Percentiles rank a stretch among this genome's conserved stretches.
Conservation (phyloP, 805 yeast genomes). For the Saccharomycopsis fibuligera region DNA sequence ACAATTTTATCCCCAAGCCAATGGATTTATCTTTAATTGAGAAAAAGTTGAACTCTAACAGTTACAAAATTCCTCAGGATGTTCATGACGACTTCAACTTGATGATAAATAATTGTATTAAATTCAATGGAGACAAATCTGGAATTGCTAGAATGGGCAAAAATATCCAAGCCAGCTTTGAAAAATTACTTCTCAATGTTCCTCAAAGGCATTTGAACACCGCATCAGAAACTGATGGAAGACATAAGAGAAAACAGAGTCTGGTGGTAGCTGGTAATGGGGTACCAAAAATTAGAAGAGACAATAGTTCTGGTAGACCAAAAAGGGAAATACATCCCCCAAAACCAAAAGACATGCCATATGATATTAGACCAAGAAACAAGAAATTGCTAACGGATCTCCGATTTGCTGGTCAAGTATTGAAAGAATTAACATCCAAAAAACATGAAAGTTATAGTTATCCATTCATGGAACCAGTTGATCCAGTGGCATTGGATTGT, state of each 20-base stretch:
- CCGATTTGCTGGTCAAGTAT: conserved; percentile 72
- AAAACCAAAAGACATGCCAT: conserved; percentile 86
- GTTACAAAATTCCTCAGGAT: conserved; percentile 64
- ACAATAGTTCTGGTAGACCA: conserved; percentile 71
- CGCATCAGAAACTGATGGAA: conserved; percentile 18
- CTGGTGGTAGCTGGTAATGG: conserved; percentile 36
- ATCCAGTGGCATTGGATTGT: conserved; percentile 86
- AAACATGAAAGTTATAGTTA: conserved; percentile 79
- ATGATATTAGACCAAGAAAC: conserved; percentile 76
- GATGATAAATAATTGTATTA: conserved; percentile 76
- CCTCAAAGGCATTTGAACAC: conserved; percentile 50
- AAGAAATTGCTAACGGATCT: conserved; percentile 88
- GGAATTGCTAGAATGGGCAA: conserved; percentile 88
- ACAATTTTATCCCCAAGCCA: conserved; percentile 74
- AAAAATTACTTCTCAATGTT: conserved; percentile 86
- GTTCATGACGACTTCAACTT: conserved; percentile 73
- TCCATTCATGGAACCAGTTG: conserved; percentile 92
- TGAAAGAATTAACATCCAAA: conserved; percentile 77
- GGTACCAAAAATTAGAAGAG: conserved; percentile 65
- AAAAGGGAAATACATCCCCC: conserved; percentile 97
- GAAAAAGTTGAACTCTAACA: conserved; percentile 60
- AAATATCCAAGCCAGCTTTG: conserved; percentile 85
- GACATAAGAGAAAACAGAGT: conserved; percentile 12
- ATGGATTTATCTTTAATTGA: conserved; percentile 95
- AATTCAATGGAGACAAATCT: conserved; percentile 80